These are phyloP conservation scores for Coemansia sp. DNA, from an alignment of 192 early-diverging fungal genomes.

Conservation along the genomic window DNA sequence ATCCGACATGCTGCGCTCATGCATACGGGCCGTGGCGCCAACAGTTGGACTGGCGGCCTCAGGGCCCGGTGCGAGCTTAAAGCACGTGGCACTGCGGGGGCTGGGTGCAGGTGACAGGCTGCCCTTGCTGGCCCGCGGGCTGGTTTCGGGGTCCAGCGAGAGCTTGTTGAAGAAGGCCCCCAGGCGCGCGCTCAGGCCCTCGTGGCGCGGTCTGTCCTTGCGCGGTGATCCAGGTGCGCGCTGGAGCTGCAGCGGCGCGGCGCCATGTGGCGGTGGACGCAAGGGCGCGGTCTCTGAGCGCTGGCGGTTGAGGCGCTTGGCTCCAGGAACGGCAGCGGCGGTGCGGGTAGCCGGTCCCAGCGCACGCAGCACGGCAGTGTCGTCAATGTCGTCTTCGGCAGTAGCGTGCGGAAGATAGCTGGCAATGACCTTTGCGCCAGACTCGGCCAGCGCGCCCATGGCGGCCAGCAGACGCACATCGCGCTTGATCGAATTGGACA, in stretches of 20 bases:
- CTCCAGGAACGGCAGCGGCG: slow-evolving; percentile 7
- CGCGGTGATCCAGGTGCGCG: slow-evolving; percentile 30
- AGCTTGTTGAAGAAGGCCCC: slow-evolving; percentile 53
- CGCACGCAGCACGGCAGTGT: slow-evolving; percentile 23
- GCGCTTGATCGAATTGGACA: slow-evolving; percentile 49
- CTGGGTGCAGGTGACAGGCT: slow-evolving; percentile 16
- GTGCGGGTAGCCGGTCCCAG: slow-evolving; percentile 9
- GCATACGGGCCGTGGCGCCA: slow-evolving; percentile 12
- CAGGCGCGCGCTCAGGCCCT: slow-evolving; percentile 44
- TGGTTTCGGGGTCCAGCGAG: slow-evolving; percentile 44
- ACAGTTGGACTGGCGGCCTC: slow-evolving; percentile 10
- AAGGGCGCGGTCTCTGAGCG: slow-evolving; percentile 50
- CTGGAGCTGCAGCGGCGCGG: slow-evolving; percentile 15
- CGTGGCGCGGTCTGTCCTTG: slow-evolving; percentile 33
- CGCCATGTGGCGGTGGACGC: slow-evolving; percentile 15
- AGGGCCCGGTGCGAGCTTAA: slow-evolving; percentile 11
- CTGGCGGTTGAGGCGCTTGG: slow-evolving; percentile 42
- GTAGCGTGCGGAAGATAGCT: slow-evolving; percentile 42
- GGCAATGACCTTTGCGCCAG: slow-evolving; percentile 30
- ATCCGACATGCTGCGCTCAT: slow-evolving; percentile 48
- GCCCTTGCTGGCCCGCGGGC: slow-evolving; percentile 20
- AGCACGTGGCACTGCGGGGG: slow-evolving; percentile 9
- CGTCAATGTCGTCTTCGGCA: slow-evolving; percentile 21
- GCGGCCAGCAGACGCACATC: slow-evolving; percentile 49
- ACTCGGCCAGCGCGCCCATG: slow-evolving; percentile 46